Evolutionary conservation across 345 rosid species (phyloP).

Genomic region (Moringa oleifera): DNA sequence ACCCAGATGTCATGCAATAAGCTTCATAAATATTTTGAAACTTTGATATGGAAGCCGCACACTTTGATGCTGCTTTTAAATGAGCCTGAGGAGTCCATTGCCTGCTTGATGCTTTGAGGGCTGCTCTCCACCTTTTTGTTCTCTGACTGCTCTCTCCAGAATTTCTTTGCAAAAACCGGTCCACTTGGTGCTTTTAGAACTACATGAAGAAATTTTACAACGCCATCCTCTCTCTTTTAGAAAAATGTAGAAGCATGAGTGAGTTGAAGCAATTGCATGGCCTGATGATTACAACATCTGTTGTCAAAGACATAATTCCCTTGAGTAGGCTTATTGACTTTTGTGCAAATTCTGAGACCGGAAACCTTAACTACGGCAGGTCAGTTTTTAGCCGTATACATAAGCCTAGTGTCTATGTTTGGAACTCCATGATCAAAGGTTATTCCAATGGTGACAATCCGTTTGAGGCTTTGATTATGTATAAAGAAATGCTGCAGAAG

Average conservation of each 20-base stretch:
- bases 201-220: slow-evolving; percentile 24
- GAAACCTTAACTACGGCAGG: slow-evolving; percentile 22
- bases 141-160: too few species aligned
- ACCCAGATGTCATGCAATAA: background rate
- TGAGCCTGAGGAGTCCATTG: too few species aligned
- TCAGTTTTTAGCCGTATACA: too few species aligned
- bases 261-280: slow-evolving; percentile 30
- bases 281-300: slow-evolving; percentile 27
- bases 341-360: slow-evolving; percentile 15
- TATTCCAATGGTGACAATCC: too few species aligned
- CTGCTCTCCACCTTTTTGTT: too few species aligned
- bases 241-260: slow-evolving; percentile 24
- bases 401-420: too few species aligned
- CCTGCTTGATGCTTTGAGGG: too few species aligned
- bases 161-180: background rate
- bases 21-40: background rate
- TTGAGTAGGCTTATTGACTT: slow-evolving; percentile 27
- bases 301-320: slow-evolving; percentile 26
- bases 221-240: slow-evolving; percentile 19
- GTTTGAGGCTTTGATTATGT: too few species aligned
- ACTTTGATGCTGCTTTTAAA: too few species aligned
- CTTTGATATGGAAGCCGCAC: too few species aligned
- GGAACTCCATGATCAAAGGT: too few species aligned
- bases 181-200: background rate
- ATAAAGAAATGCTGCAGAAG: too few species aligned